These are phyloP conservation scores for Aspergillus transmontanensis DNA, from an alignment of 2,329 filamentous ascomycete genomes.

Conservation along the genomic window DNA sequence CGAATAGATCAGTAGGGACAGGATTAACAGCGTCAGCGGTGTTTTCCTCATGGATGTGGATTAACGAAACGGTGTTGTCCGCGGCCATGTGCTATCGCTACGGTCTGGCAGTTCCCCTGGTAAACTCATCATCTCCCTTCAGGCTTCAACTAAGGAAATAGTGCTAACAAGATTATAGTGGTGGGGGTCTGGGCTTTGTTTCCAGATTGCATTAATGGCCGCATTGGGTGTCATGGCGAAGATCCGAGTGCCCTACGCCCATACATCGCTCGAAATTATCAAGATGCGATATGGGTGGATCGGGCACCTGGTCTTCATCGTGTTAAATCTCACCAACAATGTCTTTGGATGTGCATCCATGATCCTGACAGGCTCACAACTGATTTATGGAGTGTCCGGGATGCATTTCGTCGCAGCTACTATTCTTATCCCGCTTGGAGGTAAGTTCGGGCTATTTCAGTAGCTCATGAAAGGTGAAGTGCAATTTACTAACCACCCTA, in stretches of 20 bases:
- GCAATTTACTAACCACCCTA: background rate
- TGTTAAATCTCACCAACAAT: constrained; percentile 47
- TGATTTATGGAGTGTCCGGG: constrained; percentile 51
- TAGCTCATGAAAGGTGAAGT: background rate
- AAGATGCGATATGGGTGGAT: constrained; percentile 50
- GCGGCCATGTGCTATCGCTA: constrained; percentile 38
- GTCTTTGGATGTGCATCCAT: constrained; percentile 50
- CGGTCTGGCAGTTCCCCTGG: constrained; percentile 39
- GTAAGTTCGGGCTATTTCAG: constrained; percentile 25
- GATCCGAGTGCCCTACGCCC: constrained; percentile 53
- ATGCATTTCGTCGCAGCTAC: constrained; percentile 53
- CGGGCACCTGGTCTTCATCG: constrained; percentile 45
- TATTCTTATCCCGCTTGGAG: constrained; percentile 50
- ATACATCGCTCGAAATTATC: constrained; percentile 55
- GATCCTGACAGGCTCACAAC: constrained; percentile 50
- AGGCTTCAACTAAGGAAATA: rapidly evolving
- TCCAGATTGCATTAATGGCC: constrained; percentile 55
- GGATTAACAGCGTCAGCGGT: constrained; percentile 42
- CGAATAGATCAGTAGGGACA: constrained; percentile 40
- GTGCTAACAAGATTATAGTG: constrained; percentile 24
- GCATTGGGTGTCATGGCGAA: constrained; percentile 53
- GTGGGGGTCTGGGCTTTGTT: constrained; percentile 46
- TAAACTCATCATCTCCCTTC: constrained; percentile 14
- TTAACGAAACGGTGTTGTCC: constrained; percentile 40
- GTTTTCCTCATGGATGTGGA: constrained; percentile 45